phyloP scores from a whole-genome alignment of 2,329 filamentous ascomycete genomes.

The Phialemonium atrogriseum region DNA sequence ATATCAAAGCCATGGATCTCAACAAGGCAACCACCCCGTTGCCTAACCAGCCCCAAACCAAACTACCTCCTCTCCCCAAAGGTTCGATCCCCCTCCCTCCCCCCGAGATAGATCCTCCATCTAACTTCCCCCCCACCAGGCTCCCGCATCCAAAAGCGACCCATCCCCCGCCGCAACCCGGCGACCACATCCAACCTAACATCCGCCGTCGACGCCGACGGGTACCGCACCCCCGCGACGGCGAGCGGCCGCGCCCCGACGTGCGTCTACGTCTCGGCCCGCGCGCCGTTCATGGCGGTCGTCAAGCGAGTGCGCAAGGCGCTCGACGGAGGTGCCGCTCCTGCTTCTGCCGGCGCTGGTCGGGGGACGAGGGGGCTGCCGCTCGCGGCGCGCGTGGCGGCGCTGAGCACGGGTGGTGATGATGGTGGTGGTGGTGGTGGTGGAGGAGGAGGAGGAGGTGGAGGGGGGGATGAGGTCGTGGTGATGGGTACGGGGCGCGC shows the following conservation, averaged over 20 bases:
- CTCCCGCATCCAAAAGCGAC: slow-evolving; percentile 39
- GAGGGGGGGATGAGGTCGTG: slow-evolving; percentile 40
- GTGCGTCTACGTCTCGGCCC: slow-evolving; percentile 56
- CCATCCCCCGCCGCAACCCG: slow-evolving; percentile 21
- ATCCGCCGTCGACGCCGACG: slow-evolving; percentile 15
- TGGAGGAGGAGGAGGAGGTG: no score
- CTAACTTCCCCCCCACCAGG: slow-evolving; percentile 23
- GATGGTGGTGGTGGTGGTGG: slow-evolving; percentile 28
- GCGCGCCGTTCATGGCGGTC: slow-evolving; percentile 59
- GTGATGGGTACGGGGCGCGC: slow-evolving; percentile 60
- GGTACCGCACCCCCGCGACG: slow-evolving; percentile 11
- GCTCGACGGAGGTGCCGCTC: slow-evolving; percentile 45
- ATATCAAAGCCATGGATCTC: no score
- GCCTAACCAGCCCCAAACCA: slow-evolving; percentile 16
- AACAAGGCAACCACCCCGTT: slow-evolving; percentile 4
- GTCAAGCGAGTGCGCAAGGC: slow-evolving; percentile 58
- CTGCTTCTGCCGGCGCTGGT: no score
- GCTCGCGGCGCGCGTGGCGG: slow-evolving; percentile 34
- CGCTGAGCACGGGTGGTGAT: slow-evolving; percentile 9
- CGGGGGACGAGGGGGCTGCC: slow-evolving; percentile 35
- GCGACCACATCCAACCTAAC: no score
- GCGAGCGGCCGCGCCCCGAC: slow-evolving; percentile 13
- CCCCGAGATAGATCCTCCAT: background rate
- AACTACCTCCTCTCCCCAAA: slow-evolving; percentile 26
- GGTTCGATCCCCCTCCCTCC: slow-evolving; percentile 9